Evolutionary conservation across 257 asterid species (phyloP).

Genomic region (Coffea eugenioides): DNA sequence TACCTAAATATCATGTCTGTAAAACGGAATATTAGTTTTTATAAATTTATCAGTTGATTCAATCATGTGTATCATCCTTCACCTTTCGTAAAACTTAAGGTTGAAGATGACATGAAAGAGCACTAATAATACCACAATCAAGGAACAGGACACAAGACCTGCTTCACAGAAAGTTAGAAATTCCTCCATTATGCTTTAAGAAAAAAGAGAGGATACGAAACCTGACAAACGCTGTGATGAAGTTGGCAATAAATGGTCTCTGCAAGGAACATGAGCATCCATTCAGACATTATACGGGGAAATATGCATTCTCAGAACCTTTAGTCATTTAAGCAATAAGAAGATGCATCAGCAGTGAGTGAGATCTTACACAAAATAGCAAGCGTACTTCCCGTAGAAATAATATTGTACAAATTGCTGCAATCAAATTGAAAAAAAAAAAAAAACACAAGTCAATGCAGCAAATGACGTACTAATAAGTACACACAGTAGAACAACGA

Average conservation of each 20-base stretch:
- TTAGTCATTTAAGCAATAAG: neutral
- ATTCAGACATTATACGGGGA: constrained; percentile 9
- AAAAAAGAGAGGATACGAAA: constrained; percentile 14
- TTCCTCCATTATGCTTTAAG: neutral
- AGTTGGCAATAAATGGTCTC: constrained; percentile 55
- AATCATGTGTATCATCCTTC: neutral
- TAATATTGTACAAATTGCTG: constrained; percentile 80
- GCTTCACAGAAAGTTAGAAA: neutral
- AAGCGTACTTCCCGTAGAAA: constrained; percentile 65
- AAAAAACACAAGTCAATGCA: neutral
- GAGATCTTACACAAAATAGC: constrained; percentile 49
- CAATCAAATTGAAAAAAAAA: constrained; percentile 21
- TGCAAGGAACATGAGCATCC: constrained; percentile 44
- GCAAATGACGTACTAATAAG: neutral
- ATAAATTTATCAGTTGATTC: neutral
- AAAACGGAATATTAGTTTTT: neutral
- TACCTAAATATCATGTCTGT: neutral
- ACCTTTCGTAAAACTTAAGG: neutral
- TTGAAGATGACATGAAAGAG: neutral
- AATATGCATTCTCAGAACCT: neutral
- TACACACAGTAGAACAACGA: neutral
- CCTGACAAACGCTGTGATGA: constrained; percentile 64
- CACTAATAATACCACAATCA: neutral
- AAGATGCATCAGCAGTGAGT: constrained; percentile 4
- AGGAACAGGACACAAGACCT: neutral